Base-by-base conservation (phyloP, 495 filamentous ascomycete genomes). In the Bacidia gigantensis region DNA sequence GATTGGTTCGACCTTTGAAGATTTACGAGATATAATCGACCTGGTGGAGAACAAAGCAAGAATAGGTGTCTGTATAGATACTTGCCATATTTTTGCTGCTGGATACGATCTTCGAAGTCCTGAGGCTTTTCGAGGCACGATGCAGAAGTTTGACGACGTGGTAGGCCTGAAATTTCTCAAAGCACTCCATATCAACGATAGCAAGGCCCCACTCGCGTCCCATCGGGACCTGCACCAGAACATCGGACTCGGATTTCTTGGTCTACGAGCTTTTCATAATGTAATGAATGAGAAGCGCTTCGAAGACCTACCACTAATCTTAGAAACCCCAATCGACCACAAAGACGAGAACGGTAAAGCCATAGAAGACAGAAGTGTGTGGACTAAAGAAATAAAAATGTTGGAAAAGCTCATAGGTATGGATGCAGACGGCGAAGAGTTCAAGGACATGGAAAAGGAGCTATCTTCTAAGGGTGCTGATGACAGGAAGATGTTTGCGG, bases 31-130 rank as follows among this genome's bases (percentile, higher is more conserved):
- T 59, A 84, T 96, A 49, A 88, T 98, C 56, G 72, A 72, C 23
- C 73, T 76, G 0, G 80, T 96, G 29, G 76, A 85, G 21, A 75
- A 92, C 64, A 95, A 96, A 66, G 62, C 72, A 20, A 80, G 92
- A n/a, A 83, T 98, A 11, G 92, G 92, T 26, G 87, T 98, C 32
- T 98, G 92, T 67, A 78, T 98, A 39, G 92, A 98, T 62, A 97
- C 92, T 3, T 96, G 90, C 69, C 92, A 98, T 69, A 78, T 87
- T 58, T 96, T 96, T 61, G 82, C 89, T 7, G 89, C 86, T 0
- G 92, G 92, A 5, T 93, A 97, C 64, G 92, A 98, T 67, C 73
- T 98, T 32, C 79, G 84, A 51, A 75, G 82, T 0, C 82, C 85
- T 0, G 71, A 74, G 17, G 77, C 87, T 0, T 97, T 92, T 68